These are phyloP conservation scores for Aspergillus oerlinghausenensis DNA, from an alignment of 2,329 filamentous ascomycete species.

Conservation along the genomic window DNA sequence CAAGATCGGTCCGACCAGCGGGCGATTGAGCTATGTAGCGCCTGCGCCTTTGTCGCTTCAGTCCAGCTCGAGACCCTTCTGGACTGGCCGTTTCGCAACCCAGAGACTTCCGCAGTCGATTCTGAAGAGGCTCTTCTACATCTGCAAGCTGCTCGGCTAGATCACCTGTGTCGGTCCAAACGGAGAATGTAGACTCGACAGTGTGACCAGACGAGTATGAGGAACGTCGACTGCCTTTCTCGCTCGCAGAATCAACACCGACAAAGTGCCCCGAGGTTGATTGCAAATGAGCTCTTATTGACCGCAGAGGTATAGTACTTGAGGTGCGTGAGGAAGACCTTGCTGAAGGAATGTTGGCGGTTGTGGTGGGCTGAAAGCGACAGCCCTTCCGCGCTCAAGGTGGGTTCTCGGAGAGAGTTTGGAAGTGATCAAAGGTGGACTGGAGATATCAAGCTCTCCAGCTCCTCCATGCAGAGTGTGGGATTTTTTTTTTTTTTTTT, in stretches of 20 bases:
- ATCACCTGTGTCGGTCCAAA: conserved; percentile 93
- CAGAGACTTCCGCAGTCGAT: conserved; percentile 62
- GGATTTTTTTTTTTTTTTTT: background rate
- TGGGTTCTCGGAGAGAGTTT: background rate
- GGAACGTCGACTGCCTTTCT: conserved; percentile 49
- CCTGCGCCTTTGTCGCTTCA: conserved; percentile 58
- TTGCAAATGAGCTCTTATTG: conserved; percentile 47
- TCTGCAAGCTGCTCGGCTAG: conserved; percentile 85
- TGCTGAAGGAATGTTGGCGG: conserved; percentile 81
- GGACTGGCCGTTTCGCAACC: conserved; percentile 56
- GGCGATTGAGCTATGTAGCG: conserved; percentile 58
- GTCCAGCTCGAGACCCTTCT: conserved; percentile 29
- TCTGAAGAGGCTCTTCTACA: conserved; percentile 74
- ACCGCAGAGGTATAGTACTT: conserved; percentile 77
- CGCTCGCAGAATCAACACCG: conserved; percentile 39
- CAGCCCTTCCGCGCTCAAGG: conserved; percentile 50
- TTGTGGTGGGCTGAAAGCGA: conserved; percentile 68
- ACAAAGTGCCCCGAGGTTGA: conserved; percentile 34
- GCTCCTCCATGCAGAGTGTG: background rate
- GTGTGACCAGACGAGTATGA: conserved; percentile 49
- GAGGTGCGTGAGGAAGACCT: conserved; percentile 59
- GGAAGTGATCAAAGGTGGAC: background rate
- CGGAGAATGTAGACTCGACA: conserved; percentile 64
- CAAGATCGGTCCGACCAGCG: conserved; percentile 32
- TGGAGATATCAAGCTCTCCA: conserved; percentile 1